Base-by-base conservation (phyloP, 192 early-diverging fungal species). In the Diversispora eburnea region DNA sequence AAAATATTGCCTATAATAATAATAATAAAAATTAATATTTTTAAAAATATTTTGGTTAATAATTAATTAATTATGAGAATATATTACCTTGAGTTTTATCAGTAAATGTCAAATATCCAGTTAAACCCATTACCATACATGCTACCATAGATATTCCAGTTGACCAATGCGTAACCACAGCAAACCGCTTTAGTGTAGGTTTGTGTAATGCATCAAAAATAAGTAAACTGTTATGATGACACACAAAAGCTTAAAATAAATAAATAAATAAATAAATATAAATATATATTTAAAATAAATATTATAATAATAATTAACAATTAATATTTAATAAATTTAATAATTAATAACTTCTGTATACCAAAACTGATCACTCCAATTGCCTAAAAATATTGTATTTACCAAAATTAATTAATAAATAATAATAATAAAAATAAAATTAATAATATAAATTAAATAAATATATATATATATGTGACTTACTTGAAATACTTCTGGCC, bases 151-250 rank as follows among this genome's bases (percentile, higher is more conserved):
- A 90, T 13, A 91, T 86, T 19, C 52, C 76, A 19, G 93, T 93
- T 6, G 92, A 92, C 66, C 92, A 80, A 71, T 92, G 92, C 0
- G 95, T 92, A 0, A 97, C 93, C 3, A 86, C 78, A 51, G 90
- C 91, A 78, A 95, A 92, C 20, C 94, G 87, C 71, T 94, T 90
- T 48, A 96, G 67, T 45, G 92, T 93, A 1, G 95, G 95, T 63
- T 91, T 91, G 52, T 87, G 82, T 54, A 96, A 77, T 8, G 94
- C 92, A 10, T 90, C 90, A 77, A 91, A 93, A 63, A 97, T 97
- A 76, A 97, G 83, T 75, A 96, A 94, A 47, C 91, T 93, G 78
- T 96, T 97, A 81, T 97, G 95, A 76, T 97, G 95, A 72, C 95
- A 97, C 25, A 97, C 95, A 84, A 95, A 97, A 1, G 95, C 88